Conservation (phyloP, 2,329 filamentous ascomycete species). For the Corinectria fuckeliana region DNA sequence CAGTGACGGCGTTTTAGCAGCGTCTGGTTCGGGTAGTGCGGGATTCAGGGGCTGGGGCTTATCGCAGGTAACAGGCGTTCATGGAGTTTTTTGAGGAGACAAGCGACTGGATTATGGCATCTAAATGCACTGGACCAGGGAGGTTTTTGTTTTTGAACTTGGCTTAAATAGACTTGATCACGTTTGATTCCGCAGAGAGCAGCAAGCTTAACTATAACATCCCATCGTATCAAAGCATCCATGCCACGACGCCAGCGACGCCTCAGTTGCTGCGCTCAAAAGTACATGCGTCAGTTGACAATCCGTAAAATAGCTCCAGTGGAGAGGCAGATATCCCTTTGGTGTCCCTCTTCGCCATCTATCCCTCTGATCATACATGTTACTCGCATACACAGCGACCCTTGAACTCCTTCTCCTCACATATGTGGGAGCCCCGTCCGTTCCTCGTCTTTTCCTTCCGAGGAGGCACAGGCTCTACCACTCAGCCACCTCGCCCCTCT, state of each 20-base stretch:
- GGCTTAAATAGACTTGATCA: neutral
- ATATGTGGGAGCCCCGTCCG: neutral
- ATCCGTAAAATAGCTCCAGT: neutral
- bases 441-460: neutral
- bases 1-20: constrained; percentile 80
- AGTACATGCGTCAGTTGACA: constrained; percentile 1
- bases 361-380: constrained; percentile 11
- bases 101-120: neutral
- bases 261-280: neutral
- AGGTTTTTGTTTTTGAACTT: neutral
- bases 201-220: neutral
- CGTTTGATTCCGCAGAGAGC: neutral
- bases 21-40: neutral
- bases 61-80: constrained; percentile 15
- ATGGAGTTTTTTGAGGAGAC: constrained; percentile 23
- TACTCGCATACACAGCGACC: neutral
- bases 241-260: neutral
- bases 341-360: constrained; percentile 4
- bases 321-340: constrained; percentile 14
- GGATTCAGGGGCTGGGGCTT: neutral
- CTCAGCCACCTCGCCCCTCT: constrained; percentile 50
- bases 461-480: constrained; percentile 46
- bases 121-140: neutral
- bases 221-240: too few relatives aligned
- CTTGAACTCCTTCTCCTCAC: constrained; percentile 7